Evolutionary conservation across 768 basidiomycete genomes (phyloP), one percentile per base, ranked within the genome.

Genomic region (Amanita molliuscula): DNA sequence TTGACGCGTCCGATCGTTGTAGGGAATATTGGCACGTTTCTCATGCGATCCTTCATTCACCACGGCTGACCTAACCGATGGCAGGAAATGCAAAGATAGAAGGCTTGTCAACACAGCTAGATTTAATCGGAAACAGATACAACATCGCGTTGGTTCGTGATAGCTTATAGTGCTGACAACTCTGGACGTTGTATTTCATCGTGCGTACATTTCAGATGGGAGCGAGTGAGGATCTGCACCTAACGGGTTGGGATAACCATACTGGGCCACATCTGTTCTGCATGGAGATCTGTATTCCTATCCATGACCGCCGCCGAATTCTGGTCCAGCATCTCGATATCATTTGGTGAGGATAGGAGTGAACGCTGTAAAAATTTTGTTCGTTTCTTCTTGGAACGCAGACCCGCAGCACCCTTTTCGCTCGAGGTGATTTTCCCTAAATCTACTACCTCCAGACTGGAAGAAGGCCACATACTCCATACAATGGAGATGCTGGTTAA

Each of bases 61-160:
- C 13, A 3, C 31, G 13, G 11, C 20, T 50, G 21, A 20, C 36
- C 33, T 41, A 57, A 58, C 42, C 37, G 10, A 15, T 10, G 18
- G 10, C 63, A 68, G 82, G 81, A 33, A 85, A 86, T 57, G 84
- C 84, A 1, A 79, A 73, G 53, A 62, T 86, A 1, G 78, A 81
- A 56, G 86, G 86, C 2, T 62, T 89, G 3, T 58, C 61, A 13
- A 74, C 64, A 0, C 71, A 86, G 56, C 68, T 88, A 1, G 18
- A 76, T 31, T 69, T 87, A 36, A 72, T 67, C 0, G 77, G 79
- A 7, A 73, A 78, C 57, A 65, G 75, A 55, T 88, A 82, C 54
- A 84, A 84, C 53, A 76, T 83, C 34, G 81, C 81, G 0, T 60
- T 86, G 59, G 83, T 84, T 41, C 13, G 37, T 40, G 69, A 3